These are phyloP conservation scores for Blastobotrys aristatus DNA, from an alignment of 1,139 yeast species.

Conservation along the genomic window DNA sequence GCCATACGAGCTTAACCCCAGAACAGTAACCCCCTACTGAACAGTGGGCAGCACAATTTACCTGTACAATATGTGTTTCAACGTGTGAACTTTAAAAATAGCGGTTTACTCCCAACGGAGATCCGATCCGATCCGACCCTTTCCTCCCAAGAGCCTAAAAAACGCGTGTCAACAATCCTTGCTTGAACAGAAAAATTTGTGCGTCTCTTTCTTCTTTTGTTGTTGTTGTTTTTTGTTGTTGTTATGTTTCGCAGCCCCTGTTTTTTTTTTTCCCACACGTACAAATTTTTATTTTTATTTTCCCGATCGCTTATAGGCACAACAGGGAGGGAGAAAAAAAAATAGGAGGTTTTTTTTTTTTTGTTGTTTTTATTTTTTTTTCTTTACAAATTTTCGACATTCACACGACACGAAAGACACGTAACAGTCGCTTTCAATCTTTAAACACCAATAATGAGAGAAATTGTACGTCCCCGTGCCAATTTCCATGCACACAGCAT, in stretches of 20 bases:
- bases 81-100: too few relatives aligned
- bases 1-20: too few relatives aligned
- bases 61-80: too few relatives aligned
- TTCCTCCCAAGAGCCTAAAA: too few relatives aligned
- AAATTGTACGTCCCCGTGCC: constrained; percentile 23
- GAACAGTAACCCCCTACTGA: too few relatives aligned
- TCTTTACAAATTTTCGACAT: constrained; percentile 1
- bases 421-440: constrained; percentile 1
- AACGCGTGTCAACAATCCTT: too few relatives aligned
- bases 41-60: too few relatives aligned
- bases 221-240: not conserved
- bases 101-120: not conserved
- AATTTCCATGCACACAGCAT: too few relatives aligned
- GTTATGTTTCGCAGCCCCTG: constrained; percentile 3
- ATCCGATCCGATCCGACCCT: too few relatives aligned
- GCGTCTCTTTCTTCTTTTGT: too few relatives aligned
- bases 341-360: not conserved
- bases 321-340: not conserved
- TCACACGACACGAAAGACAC: constrained; percentile 4
- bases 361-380: not conserved
- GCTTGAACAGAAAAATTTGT: too few relatives aligned
- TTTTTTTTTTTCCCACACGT: not conserved
- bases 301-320: not conserved
- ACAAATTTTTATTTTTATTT: not conserved
- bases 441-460: constrained; percentile 22